Evolutionary conservation across 106 monocot genomes (phyloP).

Genomic region (Apostasia ramifera): DNA sequence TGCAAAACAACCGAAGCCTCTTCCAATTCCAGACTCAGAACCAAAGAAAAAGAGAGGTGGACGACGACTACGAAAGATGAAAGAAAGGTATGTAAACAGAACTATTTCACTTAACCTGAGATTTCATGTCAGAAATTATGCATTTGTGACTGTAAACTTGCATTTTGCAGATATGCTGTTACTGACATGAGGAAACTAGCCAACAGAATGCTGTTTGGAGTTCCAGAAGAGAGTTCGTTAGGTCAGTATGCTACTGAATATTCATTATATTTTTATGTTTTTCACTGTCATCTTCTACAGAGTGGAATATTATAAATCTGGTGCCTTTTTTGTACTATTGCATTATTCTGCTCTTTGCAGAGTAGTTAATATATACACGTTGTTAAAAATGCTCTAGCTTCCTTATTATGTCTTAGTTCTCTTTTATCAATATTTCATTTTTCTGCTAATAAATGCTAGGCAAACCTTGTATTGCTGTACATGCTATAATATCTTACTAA

Average conservation of each 20-base stretch:
- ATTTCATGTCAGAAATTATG: no score
- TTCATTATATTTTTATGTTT: not conserved
- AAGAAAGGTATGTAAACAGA: constrained; percentile 61
- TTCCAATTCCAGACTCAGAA: constrained; percentile 93
- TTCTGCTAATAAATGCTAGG: constrained; percentile 1
- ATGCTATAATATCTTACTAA: not conserved
- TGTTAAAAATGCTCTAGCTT: no score
- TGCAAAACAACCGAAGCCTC: constrained; percentile 94
- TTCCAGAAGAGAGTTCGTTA: constrained; percentile 85
- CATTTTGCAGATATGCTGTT: constrained; percentile 66
- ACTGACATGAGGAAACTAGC: constrained; percentile 98
- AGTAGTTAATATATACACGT: no score
- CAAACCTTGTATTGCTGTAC: not conserved
- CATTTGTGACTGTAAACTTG: not conserved
- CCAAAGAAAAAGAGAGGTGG: constrained; percentile 99
- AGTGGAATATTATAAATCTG: not conserved
- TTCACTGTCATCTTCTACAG: constrained; percentile 4
- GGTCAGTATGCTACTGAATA: constrained; percentile 7
- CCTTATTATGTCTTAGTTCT: no score
- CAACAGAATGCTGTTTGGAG: constrained; percentile 92
- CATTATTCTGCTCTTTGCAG: no score
- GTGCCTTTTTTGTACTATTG: no score
- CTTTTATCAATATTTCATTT: no score
- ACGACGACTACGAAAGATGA: constrained; percentile 70
- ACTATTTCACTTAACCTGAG: not conserved